Evolutionary conservation across 2,329 filamentous ascomycete genomes (phyloP).

Genomic region (Sodiomyces alkalinus): DNA sequence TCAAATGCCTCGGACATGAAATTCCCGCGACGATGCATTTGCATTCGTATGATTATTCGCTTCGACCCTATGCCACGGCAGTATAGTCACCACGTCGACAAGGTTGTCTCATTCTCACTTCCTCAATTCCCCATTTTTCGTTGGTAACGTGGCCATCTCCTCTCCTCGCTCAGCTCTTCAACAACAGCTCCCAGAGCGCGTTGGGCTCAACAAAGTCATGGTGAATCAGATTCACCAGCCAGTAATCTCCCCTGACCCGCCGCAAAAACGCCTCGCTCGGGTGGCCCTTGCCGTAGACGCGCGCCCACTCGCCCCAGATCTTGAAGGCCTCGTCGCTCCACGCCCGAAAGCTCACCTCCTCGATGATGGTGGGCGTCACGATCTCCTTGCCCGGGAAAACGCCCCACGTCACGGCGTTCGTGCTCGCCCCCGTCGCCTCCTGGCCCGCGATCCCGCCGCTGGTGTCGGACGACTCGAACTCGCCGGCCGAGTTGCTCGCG

Average conservation of each 20-base stretch:
- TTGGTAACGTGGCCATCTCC: too few species aligned
- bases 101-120: too few species aligned
- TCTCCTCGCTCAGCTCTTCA: too few species aligned
- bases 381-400: constrained; percentile 94
- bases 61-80: too few species aligned
- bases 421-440: constrained; percentile 31
- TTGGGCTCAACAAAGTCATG: constrained; percentile 60
- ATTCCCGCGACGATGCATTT: too few species aligned
- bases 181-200: constrained; percentile 56
- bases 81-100: too few species aligned
- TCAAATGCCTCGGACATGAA: too few species aligned
- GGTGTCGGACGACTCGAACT: constrained; percentile 58
- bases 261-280: constrained; percentile 59
- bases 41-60: too few species aligned
- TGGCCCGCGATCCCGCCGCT: constrained; percentile 17
- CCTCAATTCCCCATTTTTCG: too few species aligned
- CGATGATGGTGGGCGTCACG: constrained; percentile 89
- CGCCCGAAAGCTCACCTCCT: constrained; percentile 82
- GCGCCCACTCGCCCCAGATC: constrained; percentile 88
- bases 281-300: constrained; percentile 66
- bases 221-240: constrained; percentile 85
- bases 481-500: constrained; percentile 63
- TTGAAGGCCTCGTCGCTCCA: constrained; percentile 95
- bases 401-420: constrained; percentile 95
- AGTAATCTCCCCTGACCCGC: constrained; percentile 51